Conservation (phyloP, 805 yeast genomes). For the Brettanomyces nanus region DNA sequence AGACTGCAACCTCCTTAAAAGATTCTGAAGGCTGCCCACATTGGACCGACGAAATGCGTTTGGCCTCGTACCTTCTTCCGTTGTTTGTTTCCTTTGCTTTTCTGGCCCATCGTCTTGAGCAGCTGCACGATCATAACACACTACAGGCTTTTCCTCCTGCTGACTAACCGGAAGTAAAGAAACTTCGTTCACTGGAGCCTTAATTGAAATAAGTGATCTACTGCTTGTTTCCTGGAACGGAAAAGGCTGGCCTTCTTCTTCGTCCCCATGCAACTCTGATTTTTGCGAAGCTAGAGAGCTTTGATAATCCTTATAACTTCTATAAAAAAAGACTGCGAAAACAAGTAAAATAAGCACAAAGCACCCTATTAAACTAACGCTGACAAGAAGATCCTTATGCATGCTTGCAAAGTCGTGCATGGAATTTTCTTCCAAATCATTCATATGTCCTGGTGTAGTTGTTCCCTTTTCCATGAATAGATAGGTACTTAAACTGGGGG, state of each 20-base stretch:
- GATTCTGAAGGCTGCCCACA: neutral
- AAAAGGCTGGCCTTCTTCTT: too few species aligned
- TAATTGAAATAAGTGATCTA: too few species aligned
- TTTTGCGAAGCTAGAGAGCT: too few species aligned
- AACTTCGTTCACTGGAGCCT: too few species aligned
- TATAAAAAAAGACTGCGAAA: conserved; percentile 1
- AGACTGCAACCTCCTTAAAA: neutral
- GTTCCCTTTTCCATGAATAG: too few species aligned
- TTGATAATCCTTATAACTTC: conserved; percentile 1
- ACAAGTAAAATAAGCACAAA: neutral
- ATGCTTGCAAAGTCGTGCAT: neutral
- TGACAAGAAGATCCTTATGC: conserved; percentile 1
- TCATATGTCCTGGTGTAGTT: neutral
- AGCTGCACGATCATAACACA: too few species aligned
- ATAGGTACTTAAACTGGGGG: too few species aligned
- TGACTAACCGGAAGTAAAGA: too few species aligned
- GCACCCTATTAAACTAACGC: neutral
- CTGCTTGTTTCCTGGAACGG: too few species aligned
- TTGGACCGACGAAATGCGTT: neutral
- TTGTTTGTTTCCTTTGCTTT: neutral
- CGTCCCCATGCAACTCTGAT: neutral
- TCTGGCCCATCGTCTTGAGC: too few species aligned
- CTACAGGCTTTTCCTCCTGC: too few species aligned
- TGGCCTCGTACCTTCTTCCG: too few species aligned
- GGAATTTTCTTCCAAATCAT: neutral